A percentile compares a stretch with the other conserved stretches of the same genome.
Evolutionary conservation across 2,329 filamentous ascomycete species (phyloP).

Genomic region (Cercospora nicotianae): DNA sequence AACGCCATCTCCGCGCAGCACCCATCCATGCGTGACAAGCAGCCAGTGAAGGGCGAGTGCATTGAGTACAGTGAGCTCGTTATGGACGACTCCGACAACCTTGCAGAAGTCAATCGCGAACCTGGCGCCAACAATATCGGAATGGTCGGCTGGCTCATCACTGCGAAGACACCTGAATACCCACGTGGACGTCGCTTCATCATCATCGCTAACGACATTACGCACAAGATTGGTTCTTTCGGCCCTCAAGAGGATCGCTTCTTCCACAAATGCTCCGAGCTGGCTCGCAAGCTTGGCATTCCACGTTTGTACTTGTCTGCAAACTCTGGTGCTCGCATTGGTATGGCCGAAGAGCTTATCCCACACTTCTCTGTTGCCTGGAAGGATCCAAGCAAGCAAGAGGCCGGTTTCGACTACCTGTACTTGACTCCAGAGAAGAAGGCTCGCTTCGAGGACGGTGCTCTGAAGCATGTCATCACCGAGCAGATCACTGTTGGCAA

Average conservation of each 20-base stretch:
- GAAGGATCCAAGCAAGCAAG: conserved; percentile 80
- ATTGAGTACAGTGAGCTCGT: conserved; percentile 93
- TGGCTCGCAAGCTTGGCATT: conserved; percentile 90
- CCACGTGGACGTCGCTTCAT: conserved; percentile 88
- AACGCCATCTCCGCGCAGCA: conserved; percentile 71
- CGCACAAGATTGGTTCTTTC: conserved; percentile 97
- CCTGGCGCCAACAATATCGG: conserved; percentile 93
- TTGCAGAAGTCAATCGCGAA: conserved; percentile 90
- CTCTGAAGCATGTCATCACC: conserved; percentile 76
- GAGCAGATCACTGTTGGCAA: conserved; percentile 83
- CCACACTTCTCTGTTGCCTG: conserved; percentile 96
- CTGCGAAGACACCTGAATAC: conserved; percentile 92
- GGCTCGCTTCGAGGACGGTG: conserved; percentile 78
- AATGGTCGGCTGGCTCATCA: conserved; percentile 98
- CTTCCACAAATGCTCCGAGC: conserved; percentile 98
- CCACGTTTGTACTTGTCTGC: conserved; percentile 97
- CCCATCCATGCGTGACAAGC: conserved; percentile 71
- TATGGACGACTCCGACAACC: conserved; percentile 86
- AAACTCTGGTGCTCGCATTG: conserved; percentile 97
- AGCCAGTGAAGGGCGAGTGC: conserved; percentile 84
- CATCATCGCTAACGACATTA: conserved; percentile 98
- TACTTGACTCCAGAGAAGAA: conserved; percentile 87
- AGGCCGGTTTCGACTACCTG: conserved; percentile 93
- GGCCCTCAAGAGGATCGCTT: conserved; percentile 95
- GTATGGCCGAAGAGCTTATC: conserved; percentile 94